Base-by-base conservation (phyloP, 495 filamentous ascomycete genomes). In the Talaromyces ruber region DNA sequence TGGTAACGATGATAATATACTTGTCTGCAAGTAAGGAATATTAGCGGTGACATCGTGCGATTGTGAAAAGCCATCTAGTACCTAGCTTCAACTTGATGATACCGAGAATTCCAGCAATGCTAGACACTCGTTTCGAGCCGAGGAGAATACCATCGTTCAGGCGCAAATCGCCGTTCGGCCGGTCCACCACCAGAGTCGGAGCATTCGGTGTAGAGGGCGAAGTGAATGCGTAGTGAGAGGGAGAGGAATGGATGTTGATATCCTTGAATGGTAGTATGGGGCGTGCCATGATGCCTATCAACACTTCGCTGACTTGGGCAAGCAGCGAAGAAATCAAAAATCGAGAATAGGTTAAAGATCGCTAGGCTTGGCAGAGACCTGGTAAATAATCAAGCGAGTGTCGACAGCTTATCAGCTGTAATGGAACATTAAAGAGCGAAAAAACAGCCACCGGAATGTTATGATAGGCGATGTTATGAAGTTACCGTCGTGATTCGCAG, bases 1-100 rank as follows among this genome's bases (percentile, higher is more conserved):
- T 98, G 58, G 92, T 97, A 71, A 98, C 97, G 69, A 93, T 82
- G 67, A 98, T 91, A 67, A 95, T 87, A 77, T 98, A 98, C 74
- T 94, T 97, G 76, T 98, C 94, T 97, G 11, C 65, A 6, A 62
- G n/a, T 18, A 9, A 55, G 65, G 12, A 69, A 63, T 26, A 28
- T 56, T 43, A 30, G 21, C 24, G 11, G 14, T 26, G 18, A 18
- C 14, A 34, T 63, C 39, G 4, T 45, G 11, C 58, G 9, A 26
- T 5, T 61, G 72, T 24, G 72, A 65, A 62, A 52, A 55, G 18
- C 12, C 39, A 51, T 50, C 55, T 29, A 66, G 65, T 83, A 97
- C 93, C 94, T 66, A 98, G 82, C 64, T 93, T 89, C 66, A 98
- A 73, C 71, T 87, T 88, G 69, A 98, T 87, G 55, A 97, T 88